phyloP scores from a whole-genome alignment of 345 rosid genomes.

The Balakata baccata region DNA sequence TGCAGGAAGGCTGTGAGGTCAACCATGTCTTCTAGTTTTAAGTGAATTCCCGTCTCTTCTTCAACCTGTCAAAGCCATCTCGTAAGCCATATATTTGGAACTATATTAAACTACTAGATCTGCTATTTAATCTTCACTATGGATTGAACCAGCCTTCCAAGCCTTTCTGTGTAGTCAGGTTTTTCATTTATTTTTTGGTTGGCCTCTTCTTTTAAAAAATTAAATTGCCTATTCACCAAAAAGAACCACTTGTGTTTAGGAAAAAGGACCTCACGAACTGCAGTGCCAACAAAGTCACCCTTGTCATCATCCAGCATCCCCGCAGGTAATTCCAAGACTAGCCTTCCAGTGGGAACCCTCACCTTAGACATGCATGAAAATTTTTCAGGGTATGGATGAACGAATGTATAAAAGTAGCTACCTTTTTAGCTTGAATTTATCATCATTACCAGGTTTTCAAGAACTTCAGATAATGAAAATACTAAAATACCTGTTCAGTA shows the following conservation, averaged over 20 bases:
- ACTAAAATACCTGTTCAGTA: conserved; percentile 71
- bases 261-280: conserved; percentile 75
- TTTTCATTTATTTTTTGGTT: neutral
- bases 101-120: neutral
- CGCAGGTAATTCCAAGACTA: conserved; percentile 85
- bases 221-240: neutral
- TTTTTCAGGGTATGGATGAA: conserved; percentile 10
- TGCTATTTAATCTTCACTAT: neutral
- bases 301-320: conserved; percentile 89
- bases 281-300: conserved; percentile 87
- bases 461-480: neutral
- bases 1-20: conserved; percentile 86
- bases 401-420: neutral
- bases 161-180: neutral
- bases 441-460: neutral
- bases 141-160: neutral
- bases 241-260: neutral
- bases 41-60: conserved; percentile 78
- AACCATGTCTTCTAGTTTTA: conserved; percentile 67
- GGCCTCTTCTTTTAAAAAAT: neutral
- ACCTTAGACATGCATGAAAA: conserved; percentile 44
- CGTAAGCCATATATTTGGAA: neutral
- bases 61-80: conserved; percentile 50
- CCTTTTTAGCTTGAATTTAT: conserved; percentile 7
- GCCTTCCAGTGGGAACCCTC: conserved; percentile 79